phyloP scores from a whole-genome alignment of 139 green algal genomes.

The Micractinium conductrix region DNA sequence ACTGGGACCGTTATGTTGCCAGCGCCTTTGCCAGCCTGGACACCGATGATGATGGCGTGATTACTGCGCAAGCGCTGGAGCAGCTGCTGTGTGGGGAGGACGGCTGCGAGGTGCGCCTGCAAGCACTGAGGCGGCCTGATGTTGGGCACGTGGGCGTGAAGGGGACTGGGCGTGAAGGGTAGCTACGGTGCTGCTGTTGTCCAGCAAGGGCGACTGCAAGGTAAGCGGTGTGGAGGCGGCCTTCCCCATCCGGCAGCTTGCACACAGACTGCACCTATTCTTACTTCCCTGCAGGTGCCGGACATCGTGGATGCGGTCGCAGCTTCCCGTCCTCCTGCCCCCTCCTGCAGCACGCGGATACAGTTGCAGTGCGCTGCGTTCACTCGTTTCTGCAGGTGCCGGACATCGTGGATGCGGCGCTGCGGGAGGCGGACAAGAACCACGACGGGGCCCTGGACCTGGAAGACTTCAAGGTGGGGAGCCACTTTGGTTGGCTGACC shows the following conservation, averaged over 20 bases:
- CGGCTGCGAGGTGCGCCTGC: constrained; percentile 12
- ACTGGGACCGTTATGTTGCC: constrained; percentile 54
- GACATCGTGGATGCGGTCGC: constrained; percentile 61
- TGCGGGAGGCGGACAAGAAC: constrained; percentile 60
- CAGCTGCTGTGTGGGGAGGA: constrained; percentile 57
- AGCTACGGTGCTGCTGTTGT: not conserved
- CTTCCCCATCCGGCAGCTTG: too few relatives aligned
- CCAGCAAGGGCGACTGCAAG: not conserved
- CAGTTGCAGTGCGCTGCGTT: too few relatives aligned
- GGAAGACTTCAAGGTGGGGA: constrained; percentile 56
- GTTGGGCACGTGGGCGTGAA: not conserved
- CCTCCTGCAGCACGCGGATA: too few relatives aligned
- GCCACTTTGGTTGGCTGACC: too few relatives aligned
- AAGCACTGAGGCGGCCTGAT: not conserved
- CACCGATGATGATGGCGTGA: constrained; percentile 46
- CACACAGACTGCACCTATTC: too few relatives aligned
- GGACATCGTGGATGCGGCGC: constrained; percentile 59
- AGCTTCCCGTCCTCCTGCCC: not conserved
- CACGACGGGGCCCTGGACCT: constrained; percentile 53
- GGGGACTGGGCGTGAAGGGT: not conserved
- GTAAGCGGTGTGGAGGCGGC: too few relatives aligned
- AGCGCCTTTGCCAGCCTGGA: constrained; percentile 67
- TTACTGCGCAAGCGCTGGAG: constrained; percentile 59
- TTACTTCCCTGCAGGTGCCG: constrained; percentile 39
- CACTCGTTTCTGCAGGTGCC: constrained; percentile 41